Base-by-base conservation (phyloP, 768 basidiomycete species). In the Lentinula sp. region DNA sequence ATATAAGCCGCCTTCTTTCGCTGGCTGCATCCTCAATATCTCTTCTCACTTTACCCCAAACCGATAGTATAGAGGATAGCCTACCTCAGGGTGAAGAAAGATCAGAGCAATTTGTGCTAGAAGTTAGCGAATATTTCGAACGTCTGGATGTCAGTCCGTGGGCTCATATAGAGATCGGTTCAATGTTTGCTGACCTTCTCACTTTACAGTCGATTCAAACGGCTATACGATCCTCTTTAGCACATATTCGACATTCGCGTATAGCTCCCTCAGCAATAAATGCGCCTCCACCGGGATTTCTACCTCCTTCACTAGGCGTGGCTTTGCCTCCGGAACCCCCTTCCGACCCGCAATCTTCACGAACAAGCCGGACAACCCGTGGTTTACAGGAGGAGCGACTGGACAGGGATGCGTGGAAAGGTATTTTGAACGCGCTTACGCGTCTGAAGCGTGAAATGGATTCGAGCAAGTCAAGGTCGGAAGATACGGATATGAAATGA, bases 221-320 rank as follows among this genome's bases (percentile, higher is more conserved):
- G 36, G 82, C 85, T 36, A 81, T 93, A 61, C 86, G 91, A 42
- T 89, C 90, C 13, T 88, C 88, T 3, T 77, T 93, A 62, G 90
- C 91, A 16, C 90, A 92, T 66, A 88, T 93, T 62, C 81, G 90
- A 10, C 85, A 88, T 67, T 88, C 90, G 9, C 85, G 90, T 65
- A 90, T 93, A 68, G 88, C 91, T 45, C 90, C 91, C 8, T 89
- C 90, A n/a, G 86, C 90, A n/a, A 91, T 93, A 67, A 88, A 87
- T 53, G 90, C 91, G 0, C 90, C 90, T 37, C 81, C 85, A 6
- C 81, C 79, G 0, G 84, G 83, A 32, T 90, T 91, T 69, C 76
- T 91, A 9, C 91, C 90, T 6, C 86, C 90, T 3, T 86, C 89
- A 6, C 83, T 91, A 15, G 91, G 91, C 6, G 89, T 91, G 12